These are phyloP conservation scores for Mycena rebaudengoi DNA, from an alignment of 768 basidiomycete species.

Conservation along the genomic window DNA sequence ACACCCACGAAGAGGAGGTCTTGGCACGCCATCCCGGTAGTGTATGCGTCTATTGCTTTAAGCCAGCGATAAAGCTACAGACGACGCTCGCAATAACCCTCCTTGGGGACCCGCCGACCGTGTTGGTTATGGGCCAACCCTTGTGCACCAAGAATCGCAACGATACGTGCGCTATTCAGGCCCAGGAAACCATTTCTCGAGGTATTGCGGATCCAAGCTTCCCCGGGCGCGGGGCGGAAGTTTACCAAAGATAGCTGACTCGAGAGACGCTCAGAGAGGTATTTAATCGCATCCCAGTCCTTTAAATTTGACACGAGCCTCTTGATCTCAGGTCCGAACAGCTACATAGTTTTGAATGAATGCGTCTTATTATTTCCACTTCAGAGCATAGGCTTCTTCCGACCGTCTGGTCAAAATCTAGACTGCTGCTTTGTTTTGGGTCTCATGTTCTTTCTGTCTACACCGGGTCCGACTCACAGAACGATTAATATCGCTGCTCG, in stretches of 20 bases:
- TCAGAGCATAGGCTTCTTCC: too few relatives aligned
- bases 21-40: slow-evolving; percentile 2
- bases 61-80: background rate
- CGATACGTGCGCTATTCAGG: slow-evolving; percentile 3
- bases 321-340: too few relatives aligned
- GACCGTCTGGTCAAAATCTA: too few relatives aligned
- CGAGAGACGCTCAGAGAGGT: background rate
- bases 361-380: too few relatives aligned
- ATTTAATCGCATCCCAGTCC: background rate
- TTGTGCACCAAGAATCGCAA: slow-evolving; percentile 7
- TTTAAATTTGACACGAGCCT: too few relatives aligned
- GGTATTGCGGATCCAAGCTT: background rate
- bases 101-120: background rate
- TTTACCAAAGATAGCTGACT: background rate
- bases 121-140: background rate
- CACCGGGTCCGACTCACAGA: too few relatives aligned
- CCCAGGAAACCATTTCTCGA: slow-evolving; percentile 3
- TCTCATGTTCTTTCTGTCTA: too few relatives aligned
- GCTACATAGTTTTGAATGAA: too few relatives aligned
- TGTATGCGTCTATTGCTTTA: slow-evolving; percentile 3
- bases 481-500: too few relatives aligned
- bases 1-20: slow-evolving; percentile 9
- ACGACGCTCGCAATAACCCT: slow-evolving; percentile 6
- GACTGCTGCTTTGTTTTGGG: too few relatives aligned
- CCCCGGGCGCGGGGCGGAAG: background rate